Conservation (phyloP, 768 basidiomycete species). For the Tulasnella sp. region DNA sequence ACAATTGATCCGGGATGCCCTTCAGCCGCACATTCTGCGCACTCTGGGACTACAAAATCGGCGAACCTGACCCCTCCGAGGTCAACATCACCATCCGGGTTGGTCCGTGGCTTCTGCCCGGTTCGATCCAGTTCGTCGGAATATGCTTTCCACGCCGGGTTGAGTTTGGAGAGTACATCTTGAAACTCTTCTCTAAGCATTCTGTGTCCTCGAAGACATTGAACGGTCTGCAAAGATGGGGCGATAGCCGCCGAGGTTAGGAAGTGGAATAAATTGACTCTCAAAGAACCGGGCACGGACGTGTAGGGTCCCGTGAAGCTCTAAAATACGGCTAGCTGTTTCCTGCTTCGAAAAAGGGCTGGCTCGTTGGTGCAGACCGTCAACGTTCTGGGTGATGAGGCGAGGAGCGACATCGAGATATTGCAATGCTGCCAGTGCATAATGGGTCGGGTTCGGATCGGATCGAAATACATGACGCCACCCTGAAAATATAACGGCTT, state of each 20-base stretch:
- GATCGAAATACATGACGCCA: conserved; percentile 85
- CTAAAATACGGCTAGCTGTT: conserved; percentile 59
- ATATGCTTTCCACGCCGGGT: conserved; percentile 78
- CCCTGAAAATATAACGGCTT: conserved; percentile 41
- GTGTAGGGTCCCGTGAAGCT: conserved; percentile 88
- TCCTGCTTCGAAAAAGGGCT: conserved; percentile 48
- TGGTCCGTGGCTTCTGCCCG: conserved; percentile 69
- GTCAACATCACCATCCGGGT: conserved; percentile 94
- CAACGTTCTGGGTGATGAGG: conserved; percentile 86
- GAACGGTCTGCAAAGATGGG: conserved; percentile 61
- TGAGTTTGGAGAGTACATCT: conserved; percentile 65
- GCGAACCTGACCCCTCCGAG: conserved; percentile 76
- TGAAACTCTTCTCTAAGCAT: conserved; percentile 75
- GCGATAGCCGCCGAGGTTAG: background rate
- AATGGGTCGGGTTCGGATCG: conserved; percentile 87
- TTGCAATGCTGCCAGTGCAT: conserved; percentile 80
- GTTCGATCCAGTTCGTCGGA: conserved; percentile 64
- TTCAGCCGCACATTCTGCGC: conserved; percentile 64
- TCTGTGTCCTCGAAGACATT: conserved; percentile 74
- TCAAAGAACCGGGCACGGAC: conserved; percentile 48
- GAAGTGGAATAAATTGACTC: background rate
- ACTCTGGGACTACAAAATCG: conserved; percentile 79
- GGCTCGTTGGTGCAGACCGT: conserved; percentile 89
- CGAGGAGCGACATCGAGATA: conserved; percentile 61
- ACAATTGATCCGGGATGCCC: conserved; percentile 65